Conservation (phyloP, 306 rosid genomes). For the Lithocarpus polystachyus region DNA sequence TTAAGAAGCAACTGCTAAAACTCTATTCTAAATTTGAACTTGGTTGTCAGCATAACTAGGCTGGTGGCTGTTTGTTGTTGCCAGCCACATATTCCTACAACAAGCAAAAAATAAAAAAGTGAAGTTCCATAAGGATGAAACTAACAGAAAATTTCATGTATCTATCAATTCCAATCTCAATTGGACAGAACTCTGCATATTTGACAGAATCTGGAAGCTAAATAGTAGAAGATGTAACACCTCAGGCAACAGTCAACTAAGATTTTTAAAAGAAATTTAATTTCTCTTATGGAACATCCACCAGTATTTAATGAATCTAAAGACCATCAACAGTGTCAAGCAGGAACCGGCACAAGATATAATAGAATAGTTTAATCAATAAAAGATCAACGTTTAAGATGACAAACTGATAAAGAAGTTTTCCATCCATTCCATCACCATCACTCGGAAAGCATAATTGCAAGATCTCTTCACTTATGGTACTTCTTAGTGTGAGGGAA, state of each 20-base stretch:
- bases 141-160: not conserved
- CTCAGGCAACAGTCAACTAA: not conserved
- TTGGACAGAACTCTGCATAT: not conserved
- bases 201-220: not conserved
- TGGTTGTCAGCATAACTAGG: not conserved
- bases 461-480: constrained; percentile 65
- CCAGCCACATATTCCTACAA: not conserved
- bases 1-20: not conserved
- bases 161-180: not conserved
- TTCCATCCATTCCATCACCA: constrained; percentile 41
- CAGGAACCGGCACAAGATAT: not conserved
- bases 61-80: not conserved
- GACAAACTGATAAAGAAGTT: constrained; percentile 72
- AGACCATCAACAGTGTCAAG: not conserved
- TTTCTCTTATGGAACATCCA: not conserved
- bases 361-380: not conserved
- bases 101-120: not conserved
- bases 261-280: not conserved
- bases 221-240: not conserved
- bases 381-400: constrained; percentile 14
- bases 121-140: not conserved
- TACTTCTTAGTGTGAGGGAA: constrained; percentile 61
- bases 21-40: not conserved
- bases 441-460: constrained; percentile 41
- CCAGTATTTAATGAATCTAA: not conserved